Evolutionary conservation across 148 eudicot genomes (phyloP).

Genomic region (Rhododendron ovatum): DNA sequence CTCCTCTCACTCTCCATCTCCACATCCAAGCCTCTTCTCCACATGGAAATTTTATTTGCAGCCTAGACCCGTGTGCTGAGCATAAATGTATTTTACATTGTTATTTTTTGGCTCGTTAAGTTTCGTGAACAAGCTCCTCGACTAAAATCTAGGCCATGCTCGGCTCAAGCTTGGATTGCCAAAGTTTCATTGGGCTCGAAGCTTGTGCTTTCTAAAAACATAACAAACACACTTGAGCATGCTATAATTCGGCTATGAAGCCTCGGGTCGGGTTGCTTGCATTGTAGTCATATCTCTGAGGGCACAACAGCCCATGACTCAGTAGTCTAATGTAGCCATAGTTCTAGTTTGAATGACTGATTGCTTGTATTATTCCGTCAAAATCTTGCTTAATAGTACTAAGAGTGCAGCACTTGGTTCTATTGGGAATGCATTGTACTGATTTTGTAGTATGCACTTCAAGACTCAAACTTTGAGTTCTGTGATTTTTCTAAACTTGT

Average conservation of each 20-base stretch:
- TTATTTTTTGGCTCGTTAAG: background rate
- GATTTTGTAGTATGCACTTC: background rate
- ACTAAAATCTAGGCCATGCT: background rate
- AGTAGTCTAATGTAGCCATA: background rate
- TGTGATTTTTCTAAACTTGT: background rate
- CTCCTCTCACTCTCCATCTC: too few relatives aligned
- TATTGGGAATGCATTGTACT: background rate
- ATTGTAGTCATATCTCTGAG: background rate
- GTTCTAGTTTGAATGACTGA: background rate
- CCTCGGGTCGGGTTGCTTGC: background rate
- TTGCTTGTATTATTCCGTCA: background rate
- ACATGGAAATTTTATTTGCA: background rate
- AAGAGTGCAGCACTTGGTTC: background rate
- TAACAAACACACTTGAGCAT: background rate
- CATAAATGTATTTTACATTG: background rate
- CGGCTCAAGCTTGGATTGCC: background rate
- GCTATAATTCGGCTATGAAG: background rate
- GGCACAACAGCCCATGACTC: background rate
- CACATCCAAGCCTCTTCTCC: background rate
- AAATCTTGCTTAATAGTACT: background rate
- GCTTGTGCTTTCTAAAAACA: background rate
- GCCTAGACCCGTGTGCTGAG: background rate
- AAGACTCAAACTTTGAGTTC: background rate
- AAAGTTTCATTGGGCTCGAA: background rate
- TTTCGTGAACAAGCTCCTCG: background rate